These are phyloP conservation scores for Fraxinus americana DNA, from an alignment of 257 asterid genomes.

Conservation along the genomic window DNA sequence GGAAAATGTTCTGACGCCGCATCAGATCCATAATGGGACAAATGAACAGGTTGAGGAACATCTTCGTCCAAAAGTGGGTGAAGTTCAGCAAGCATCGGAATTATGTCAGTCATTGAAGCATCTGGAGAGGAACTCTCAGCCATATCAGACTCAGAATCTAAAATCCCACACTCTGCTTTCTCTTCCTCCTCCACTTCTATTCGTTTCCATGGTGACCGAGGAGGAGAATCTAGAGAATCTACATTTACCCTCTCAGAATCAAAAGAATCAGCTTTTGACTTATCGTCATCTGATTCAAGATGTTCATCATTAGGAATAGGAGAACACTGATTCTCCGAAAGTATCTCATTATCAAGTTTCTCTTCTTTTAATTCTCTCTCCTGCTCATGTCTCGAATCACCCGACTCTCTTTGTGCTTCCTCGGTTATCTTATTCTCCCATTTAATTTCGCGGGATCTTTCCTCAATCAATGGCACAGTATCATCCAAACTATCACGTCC, in stretches of 20 bases:
- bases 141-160: constrained; percentile 68
- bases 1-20: constrained; percentile 45
- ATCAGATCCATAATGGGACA: constrained; percentile 52
- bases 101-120: constrained; percentile 88
- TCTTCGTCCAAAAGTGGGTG: constrained; percentile 90
- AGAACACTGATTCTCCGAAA: constrained; percentile 22
- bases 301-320: constrained; percentile 39
- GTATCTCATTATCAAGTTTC: constrained; percentile 30
- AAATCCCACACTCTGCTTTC: constrained; percentile 44
- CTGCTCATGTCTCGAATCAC: constrained; percentile 13
- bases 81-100: constrained; percentile 94
- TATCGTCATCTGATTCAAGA: constrained; percentile 39
- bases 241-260: constrained; percentile 68
- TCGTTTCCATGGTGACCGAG: constrained; percentile 45
- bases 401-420: constrained; percentile 18
- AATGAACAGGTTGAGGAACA: constrained; percentile 47
- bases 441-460: constrained; percentile 27
- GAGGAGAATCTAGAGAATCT: constrained; percentile 46
- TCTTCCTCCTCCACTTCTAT: constrained; percentile 33
- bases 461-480: constrained; percentile 25
- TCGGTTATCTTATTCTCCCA: constrained; percentile 24
- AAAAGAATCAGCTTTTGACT: constrained; percentile 49
- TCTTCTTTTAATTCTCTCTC: constrained; percentile 28
- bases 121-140: constrained; percentile 93
- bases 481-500: constrained; percentile 31